A percentile compares a stretch with the other conserved stretches of the same genome.
phyloP scores from a whole-genome alignment of 257 asterid species.

The Nicotiana otophora region DNA sequence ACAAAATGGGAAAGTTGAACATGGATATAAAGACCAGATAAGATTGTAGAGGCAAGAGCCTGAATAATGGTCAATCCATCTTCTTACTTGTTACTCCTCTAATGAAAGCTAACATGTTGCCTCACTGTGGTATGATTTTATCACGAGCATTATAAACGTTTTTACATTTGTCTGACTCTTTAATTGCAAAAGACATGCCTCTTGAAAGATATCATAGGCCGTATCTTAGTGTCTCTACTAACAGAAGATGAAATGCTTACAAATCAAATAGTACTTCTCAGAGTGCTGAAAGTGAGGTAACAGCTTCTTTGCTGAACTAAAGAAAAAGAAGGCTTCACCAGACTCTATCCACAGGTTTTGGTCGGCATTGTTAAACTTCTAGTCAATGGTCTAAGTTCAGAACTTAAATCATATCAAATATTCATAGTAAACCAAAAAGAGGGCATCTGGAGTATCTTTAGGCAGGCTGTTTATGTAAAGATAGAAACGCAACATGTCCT shows the following conservation, averaged over 20 bases:
- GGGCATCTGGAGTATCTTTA: slow-evolving; percentile 50
- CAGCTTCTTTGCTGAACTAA: background rate
- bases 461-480: slow-evolving; percentile 53
- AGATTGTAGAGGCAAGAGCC: background rate
- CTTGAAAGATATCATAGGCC: background rate
- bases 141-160: background rate
- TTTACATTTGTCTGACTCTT: background rate
- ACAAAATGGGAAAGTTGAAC: too few relatives aligned
- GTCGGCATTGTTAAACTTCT: slow-evolving; percentile 9
- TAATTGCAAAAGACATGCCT: background rate
- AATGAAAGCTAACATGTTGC: background rate
- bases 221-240: background rate
- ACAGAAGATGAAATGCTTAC: background rate
- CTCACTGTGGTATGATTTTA: background rate
- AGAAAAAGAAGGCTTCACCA: background rate
- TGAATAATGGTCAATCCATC: background rate
- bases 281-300: background rate
- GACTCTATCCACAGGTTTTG: background rate
- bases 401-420: slow-evolving; percentile 34
- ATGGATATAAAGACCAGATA: background rate
- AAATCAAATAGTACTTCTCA: background rate
- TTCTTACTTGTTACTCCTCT: background rate
- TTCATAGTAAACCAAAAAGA: slow-evolving; percentile 46
- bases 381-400: background rate
- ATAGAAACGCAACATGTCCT: slow-evolving; percentile 42